Conservation (phyloP, 2,329 filamentous ascomycete genomes). For the Fusarium irregulare region DNA sequence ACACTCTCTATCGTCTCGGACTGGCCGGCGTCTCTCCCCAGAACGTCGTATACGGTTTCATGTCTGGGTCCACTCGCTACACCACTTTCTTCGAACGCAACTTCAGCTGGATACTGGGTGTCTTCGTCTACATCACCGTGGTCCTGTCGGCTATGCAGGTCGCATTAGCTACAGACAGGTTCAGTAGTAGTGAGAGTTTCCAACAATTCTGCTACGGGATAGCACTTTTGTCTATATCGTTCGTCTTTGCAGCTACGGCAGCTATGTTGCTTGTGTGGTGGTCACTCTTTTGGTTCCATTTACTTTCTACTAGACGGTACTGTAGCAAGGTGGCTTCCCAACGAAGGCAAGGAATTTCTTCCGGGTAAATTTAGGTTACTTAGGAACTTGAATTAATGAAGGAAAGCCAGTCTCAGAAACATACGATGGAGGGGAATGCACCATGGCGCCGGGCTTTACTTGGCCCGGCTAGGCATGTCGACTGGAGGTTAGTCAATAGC, state of each 20-base stretch:
- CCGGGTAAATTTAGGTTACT: no score
- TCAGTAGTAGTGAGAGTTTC: neutral
- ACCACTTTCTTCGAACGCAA: neutral
- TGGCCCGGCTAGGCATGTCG: no score
- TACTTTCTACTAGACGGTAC: neutral
- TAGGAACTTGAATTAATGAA: no score
- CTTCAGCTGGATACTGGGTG: neutral
- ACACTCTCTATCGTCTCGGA: constrained; percentile 14
- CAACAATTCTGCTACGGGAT: neutral
- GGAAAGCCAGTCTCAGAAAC: no score
- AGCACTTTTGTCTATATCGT: neutral
- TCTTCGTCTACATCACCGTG: neutral
- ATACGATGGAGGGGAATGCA: no score
- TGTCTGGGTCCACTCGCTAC: neutral
- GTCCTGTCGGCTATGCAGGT: neutral
- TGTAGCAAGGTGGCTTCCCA: neutral
- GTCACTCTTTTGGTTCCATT: neutral
- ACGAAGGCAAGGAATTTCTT: no score
- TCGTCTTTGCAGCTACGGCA: neutral
- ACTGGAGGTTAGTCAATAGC: no score
- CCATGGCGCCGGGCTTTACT: no score
- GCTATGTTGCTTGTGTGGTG: neutral
- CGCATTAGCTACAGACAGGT: neutral
- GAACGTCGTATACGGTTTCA: neutral
- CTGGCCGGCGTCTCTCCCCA: neutral